A percentile compares a stretch with the other conserved stretches of the same genome.
phyloP scores from a whole-genome alignment of 495 filamentous ascomycete species.

The Chaetomidium leptoderma region DNA sequence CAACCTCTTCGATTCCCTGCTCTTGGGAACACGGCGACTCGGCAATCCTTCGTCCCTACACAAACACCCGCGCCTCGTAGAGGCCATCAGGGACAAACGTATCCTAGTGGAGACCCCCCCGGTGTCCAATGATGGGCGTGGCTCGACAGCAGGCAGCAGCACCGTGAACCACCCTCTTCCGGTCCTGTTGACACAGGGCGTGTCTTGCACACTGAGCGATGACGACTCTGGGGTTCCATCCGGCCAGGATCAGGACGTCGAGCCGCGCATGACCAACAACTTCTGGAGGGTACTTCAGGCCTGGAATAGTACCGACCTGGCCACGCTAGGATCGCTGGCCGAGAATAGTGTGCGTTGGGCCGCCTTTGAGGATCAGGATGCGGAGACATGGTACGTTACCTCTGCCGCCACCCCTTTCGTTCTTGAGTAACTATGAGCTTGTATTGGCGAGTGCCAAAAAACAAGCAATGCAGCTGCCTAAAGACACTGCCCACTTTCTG shows the following conservation, averaged over 20 bases:
- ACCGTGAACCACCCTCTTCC: slow-evolving; percentile 78
- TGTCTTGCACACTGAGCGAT: slow-evolving; percentile 71
- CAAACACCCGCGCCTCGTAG: slow-evolving; percentile 85
- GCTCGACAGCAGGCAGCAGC: slow-evolving; percentile 60
- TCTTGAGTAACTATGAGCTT: not conserved
- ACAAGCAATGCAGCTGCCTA: not conserved
- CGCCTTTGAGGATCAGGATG: slow-evolving; percentile 71
- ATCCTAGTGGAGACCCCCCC: slow-evolving; percentile 87
- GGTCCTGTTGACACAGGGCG: slow-evolving; percentile 77
- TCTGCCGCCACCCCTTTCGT: not conserved
- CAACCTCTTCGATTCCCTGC: slow-evolving; percentile 85
- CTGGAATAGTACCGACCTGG: slow-evolving; percentile 78
- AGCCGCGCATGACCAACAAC: slow-evolving; percentile 70
- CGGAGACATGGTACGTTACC: slow-evolving; percentile 56
- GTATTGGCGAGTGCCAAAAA: not conserved
- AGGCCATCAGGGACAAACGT: slow-evolving; percentile 79
- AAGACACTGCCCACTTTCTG: not conserved
- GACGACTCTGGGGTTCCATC: slow-evolving; percentile 69
- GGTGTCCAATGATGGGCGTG: slow-evolving; percentile 52
- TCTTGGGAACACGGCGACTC: slow-evolving; percentile 82
- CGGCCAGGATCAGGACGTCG: slow-evolving; percentile 64
- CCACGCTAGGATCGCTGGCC: slow-evolving; percentile 75
- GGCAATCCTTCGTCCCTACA: slow-evolving; percentile 84
- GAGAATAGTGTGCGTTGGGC: slow-evolving; percentile 92
- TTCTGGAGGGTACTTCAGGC: slow-evolving; percentile 90